phyloP scores from a whole-genome alignment of 768 basidiomycete genomes.

The Boletus subcaerulescens region DNA sequence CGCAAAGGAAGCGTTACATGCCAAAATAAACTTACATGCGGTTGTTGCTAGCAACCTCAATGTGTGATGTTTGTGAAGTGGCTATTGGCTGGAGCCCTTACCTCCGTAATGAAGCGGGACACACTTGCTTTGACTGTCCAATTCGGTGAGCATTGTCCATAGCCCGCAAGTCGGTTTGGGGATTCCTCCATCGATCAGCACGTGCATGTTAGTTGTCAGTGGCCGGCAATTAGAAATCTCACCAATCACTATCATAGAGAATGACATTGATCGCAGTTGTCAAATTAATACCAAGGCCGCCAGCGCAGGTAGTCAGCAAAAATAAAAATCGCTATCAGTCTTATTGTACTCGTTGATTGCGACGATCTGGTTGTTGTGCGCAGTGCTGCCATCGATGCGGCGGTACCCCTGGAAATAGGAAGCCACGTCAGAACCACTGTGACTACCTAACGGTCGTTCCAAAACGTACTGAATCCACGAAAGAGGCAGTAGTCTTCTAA shows the following conservation, averaged over 20 bases:
- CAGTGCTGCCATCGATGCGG: constrained; percentile 93
- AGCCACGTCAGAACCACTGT: constrained; percentile 1
- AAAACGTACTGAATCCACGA: constrained; percentile 71
- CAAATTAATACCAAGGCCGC: constrained; percentile 95
- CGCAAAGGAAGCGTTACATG: neutral
- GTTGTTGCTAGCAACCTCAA: constrained; percentile 66
- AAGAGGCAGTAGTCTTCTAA: constrained; percentile 97
- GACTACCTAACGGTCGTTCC: neutral
- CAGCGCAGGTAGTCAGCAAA: constrained; percentile 92
- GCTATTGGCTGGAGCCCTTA: constrained; percentile 43
- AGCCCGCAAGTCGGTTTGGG: no score
- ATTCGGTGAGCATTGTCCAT: no score
- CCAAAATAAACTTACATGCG: constrained; percentile 43
- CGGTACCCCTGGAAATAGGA: constrained; percentile 74
- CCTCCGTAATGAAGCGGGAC: no score
- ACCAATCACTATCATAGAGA: constrained; percentile 96
- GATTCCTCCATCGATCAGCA: no score
- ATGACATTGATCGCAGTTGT: constrained; percentile 94
- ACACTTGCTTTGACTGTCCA: no score
- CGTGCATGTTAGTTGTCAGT: neutral
- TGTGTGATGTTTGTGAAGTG: constrained; percentile 67
- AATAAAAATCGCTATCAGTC: constrained; percentile 92
- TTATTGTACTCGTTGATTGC: constrained; percentile 99
- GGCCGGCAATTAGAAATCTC: constrained; percentile 15
- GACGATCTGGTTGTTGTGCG: constrained; percentile 92